Conservation (phyloP, 768 basidiomycete species). For the Mycena capillaripes region DNA sequence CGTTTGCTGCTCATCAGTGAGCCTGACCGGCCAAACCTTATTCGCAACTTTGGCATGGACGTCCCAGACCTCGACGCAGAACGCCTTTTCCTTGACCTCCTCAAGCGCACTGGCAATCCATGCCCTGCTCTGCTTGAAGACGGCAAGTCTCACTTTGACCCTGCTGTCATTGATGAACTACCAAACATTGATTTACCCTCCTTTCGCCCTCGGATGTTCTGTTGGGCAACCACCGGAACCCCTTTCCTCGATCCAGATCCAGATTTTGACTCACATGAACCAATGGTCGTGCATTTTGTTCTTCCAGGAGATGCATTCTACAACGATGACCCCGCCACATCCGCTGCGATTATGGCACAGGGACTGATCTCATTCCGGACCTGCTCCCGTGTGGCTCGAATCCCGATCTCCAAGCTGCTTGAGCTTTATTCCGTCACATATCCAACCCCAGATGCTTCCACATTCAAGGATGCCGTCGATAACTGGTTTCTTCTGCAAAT, state of each 20-base stretch:
- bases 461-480: constrained; percentile 5
- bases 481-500: not conserved
- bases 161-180: not conserved
- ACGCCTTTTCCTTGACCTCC: not conserved
- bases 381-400: not conserved
- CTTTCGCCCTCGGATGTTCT: too few relatives aligned
- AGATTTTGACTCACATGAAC: too few relatives aligned
- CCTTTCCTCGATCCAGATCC: too few relatives aligned
- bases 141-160: constrained; percentile 1
- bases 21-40: too few relatives aligned
- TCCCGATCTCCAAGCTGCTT: not conserved
- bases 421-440: not conserved
- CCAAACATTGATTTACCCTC: not conserved
- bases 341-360: not conserved
- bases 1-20: not conserved
- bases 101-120: not conserved
- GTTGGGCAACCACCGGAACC: too few relatives aligned
- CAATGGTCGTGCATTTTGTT: not conserved
- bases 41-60: not conserved
- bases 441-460: not conserved
- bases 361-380: constrained; percentile 3
- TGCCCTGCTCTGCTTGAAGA: too few relatives aligned
- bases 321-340: not conserved
- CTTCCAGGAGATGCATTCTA: not conserved
- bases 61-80: not conserved